A percentile compares a stretch with the other conserved stretches of the same genome.
phyloP scores from a whole-genome alignment of 371 early-diverging fungal species.

The Mucor indicus region DNA sequence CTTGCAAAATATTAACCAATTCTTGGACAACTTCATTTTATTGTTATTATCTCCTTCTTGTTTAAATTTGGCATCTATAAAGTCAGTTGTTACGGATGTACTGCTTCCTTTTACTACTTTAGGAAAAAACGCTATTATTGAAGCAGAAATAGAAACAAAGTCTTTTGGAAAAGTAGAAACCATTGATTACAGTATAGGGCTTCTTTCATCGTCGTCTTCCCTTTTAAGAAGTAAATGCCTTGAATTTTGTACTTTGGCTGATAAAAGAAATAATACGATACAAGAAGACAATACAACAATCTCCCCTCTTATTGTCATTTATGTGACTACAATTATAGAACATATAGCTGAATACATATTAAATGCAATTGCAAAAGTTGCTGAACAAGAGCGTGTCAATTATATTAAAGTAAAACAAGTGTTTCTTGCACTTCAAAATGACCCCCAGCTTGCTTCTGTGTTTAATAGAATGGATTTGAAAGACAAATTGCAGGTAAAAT shows the following conservation, averaged over 20 bases:
- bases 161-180: slow-evolving; percentile 58
- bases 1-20: slow-evolving; percentile 56
- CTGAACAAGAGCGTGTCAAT: slow-evolving; percentile 58
- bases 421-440: slow-evolving; percentile 54
- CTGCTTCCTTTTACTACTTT: slow-evolving; percentile 57
- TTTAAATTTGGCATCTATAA: slow-evolving; percentile 53
- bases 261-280: slow-evolving; percentile 16
- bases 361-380: slow-evolving; percentile 52
- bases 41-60: slow-evolving; percentile 49
- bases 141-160: slow-evolving; percentile 65
- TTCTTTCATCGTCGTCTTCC: slow-evolving; percentile 20
- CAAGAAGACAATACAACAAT: too few relatives aligned
- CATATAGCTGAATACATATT: slow-evolving; percentile 64
- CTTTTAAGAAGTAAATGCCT: slow-evolving; percentile 53
- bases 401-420: slow-evolving; percentile 58
- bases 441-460: slow-evolving; percentile 49
- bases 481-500: slow-evolving; percentile 55
- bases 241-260: slow-evolving; percentile 58
- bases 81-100: slow-evolving; percentile 45
- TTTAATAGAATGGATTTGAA: slow-evolving; percentile 56
- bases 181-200: slow-evolving; percentile 39
- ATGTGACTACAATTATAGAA: slow-evolving; percentile 63
- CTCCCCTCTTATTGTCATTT: slow-evolving; percentile 61
- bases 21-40: slow-evolving; percentile 60
- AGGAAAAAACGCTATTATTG: slow-evolving; percentile 65